Percentiles rank a stretch among this genome's conserved stretches.
Evolutionary conservation across 2,329 filamentous ascomycete species (phyloP).

Genomic region (Sporothrix humicola): DNA sequence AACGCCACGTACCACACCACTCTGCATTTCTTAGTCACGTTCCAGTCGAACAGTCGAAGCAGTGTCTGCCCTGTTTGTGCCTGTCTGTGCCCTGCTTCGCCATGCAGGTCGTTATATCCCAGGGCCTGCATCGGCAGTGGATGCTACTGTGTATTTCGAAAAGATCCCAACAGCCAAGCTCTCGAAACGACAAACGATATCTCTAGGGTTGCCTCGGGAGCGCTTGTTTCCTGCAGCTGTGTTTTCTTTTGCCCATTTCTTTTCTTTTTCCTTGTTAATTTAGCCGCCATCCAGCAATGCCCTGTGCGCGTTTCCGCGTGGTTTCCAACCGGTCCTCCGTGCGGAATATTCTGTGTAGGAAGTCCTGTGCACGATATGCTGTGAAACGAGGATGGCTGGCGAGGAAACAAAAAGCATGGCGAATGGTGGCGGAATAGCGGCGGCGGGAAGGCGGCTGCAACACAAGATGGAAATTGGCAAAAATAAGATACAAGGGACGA

Average conservation of each 20-base stretch:
- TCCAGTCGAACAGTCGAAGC: not conserved
- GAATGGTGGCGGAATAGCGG: not conserved
- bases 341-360: not conserved
- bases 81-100: conserved; percentile 5
- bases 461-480: not conserved
- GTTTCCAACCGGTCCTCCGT: not conserved
- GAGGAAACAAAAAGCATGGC: conserved; percentile 11
- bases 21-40: conserved; percentile 2
- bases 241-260: not conserved
- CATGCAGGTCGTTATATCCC: conserved; percentile 22
- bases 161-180: not conserved
- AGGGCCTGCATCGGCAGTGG: not conserved
- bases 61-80: conserved; percentile 11
- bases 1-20: not conserved
- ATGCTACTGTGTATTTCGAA: not conserved
- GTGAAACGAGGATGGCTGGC: conserved; percentile 27
- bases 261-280: not conserved
- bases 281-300: not conserved
- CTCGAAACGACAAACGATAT: not conserved
- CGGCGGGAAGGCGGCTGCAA: not conserved
- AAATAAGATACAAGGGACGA: not conserved
- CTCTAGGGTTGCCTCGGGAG: not conserved
- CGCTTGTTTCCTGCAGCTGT: not conserved
- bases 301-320: not conserved
- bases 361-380: not conserved